A percentile compares a stretch with the other conserved stretches of the same genome.
Conservation (phyloP, 2,329 filamentous ascomycete genomes). For the Exophiala sp. region DNA sequence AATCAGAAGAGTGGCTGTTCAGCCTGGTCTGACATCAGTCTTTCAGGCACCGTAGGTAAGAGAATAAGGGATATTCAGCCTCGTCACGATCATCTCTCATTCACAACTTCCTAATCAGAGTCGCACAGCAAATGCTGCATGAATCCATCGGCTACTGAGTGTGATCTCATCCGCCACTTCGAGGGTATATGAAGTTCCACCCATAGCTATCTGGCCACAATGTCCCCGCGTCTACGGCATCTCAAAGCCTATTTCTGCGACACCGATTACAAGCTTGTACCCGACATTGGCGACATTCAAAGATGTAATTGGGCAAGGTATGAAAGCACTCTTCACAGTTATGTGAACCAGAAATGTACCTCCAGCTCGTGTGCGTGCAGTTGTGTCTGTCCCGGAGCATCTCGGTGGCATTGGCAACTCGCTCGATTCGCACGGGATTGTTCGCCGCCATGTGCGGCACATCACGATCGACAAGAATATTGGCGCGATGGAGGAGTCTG, state of each 20-base stretch:
- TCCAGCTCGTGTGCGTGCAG: constrained; percentile 19
- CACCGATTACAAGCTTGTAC: constrained; percentile 19
- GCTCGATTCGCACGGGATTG: background rate
- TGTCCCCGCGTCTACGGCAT: too few relatives aligned
- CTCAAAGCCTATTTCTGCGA: constrained; percentile 16
- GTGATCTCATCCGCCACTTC: too few relatives aligned
- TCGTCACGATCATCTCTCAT: too few relatives aligned
- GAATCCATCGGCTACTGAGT: too few relatives aligned
- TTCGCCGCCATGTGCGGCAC: constrained; percentile 10
- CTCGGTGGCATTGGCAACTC: constrained; percentile 10
- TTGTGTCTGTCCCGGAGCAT: constrained; percentile 22
- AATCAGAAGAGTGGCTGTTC: background rate
- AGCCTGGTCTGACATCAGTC: background rate
- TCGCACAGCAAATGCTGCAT: too few relatives aligned
- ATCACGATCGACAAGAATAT: constrained; percentile 17
- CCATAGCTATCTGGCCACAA: too few relatives aligned
- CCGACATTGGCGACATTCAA: constrained; percentile 20
- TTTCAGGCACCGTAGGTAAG: background rate
- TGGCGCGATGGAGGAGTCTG: constrained; percentile 24
- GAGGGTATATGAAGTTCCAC: too few relatives aligned
- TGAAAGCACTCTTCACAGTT: constrained; percentile 21
- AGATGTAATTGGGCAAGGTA: constrained; percentile 19
- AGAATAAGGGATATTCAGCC: too few relatives aligned
- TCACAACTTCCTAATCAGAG: too few relatives aligned
- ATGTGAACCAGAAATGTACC: constrained; percentile 6